These are phyloP conservation scores for Umbilicus rupestris DNA, from an alignment of 164 flowering plant species.

Conservation along the genomic window DNA sequence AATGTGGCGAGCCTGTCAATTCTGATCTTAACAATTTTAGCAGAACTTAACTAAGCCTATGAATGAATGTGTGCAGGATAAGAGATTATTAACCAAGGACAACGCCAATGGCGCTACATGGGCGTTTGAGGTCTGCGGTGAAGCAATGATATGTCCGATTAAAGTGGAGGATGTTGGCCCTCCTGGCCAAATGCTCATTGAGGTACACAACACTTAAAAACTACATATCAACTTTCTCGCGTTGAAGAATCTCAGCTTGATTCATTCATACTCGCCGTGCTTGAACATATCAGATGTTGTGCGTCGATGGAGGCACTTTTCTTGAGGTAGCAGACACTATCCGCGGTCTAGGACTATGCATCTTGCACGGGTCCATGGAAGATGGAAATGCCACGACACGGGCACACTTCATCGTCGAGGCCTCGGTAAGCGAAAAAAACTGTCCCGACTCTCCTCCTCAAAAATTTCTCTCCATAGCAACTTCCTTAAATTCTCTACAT, in stretches of 20 bases:
- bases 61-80: slow-evolving; percentile 61
- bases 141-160: slow-evolving; percentile 82
- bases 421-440: slow-evolving; percentile 12
- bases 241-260: too few species aligned
- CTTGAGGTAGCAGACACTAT: slow-evolving; percentile 77
- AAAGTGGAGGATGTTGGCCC: slow-evolving; percentile 80
- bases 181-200: slow-evolving; percentile 92
- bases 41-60: too few species aligned
- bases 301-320: slow-evolving; percentile 75
- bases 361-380: slow-evolving; percentile 83
- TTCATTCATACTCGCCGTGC: too few species aligned
- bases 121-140: slow-evolving; percentile 93
- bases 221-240: background rate
- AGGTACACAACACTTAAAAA: too few species aligned
- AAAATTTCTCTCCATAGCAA: background rate
- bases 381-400: slow-evolving; percentile 60
- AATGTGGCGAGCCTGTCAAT: background rate
- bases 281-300: slow-evolving; percentile 51
- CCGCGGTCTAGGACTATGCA: slow-evolving; percentile 76
- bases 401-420: slow-evolving; percentile 90
- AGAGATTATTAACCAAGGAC: slow-evolving; percentile 51
- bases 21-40: background rate
- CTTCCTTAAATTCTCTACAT: too few species aligned
- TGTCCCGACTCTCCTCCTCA: background rate
- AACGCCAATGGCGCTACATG: slow-evolving; percentile 90